These are phyloP conservation scores for Gossypioides kirkii DNA, from an alignment of 345 rosid species.

Conservation along the genomic window DNA sequence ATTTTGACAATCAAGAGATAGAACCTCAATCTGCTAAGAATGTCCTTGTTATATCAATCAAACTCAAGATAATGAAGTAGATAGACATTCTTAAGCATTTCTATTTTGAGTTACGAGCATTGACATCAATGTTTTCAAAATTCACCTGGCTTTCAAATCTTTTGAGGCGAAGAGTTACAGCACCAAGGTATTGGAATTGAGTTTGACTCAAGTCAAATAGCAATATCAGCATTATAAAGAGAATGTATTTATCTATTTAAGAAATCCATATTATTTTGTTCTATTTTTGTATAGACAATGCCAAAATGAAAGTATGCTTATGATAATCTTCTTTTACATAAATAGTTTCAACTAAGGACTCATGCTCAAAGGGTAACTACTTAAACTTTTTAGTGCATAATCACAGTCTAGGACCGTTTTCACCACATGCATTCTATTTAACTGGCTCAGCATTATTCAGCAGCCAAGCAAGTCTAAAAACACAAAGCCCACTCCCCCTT, in stretches of 20 bases:
- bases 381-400: neutral
- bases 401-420: neutral
- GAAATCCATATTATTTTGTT: neutral
- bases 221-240: neutral
- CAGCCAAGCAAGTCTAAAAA: neutral
- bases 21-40: neutral
- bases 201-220: neutral
- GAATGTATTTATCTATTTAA: neutral
- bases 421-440: neutral
- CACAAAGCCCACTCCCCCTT: neutral
- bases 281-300: neutral
- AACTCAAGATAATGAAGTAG: neutral
- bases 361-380: neutral
- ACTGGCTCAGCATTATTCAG: neutral
- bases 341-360: neutral
- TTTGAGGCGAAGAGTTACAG: neutral
- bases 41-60: neutral
- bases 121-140: neutral
- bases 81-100: neutral
- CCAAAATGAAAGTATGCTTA: neutral
- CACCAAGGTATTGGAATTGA: neutral
- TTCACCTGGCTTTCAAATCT: neutral
- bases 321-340: neutral
- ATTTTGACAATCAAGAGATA: no score
- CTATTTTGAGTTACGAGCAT: neutral